phyloP scores from a whole-genome alignment of 164 flowering plant species.

The Berberis vulgaris region DNA sequence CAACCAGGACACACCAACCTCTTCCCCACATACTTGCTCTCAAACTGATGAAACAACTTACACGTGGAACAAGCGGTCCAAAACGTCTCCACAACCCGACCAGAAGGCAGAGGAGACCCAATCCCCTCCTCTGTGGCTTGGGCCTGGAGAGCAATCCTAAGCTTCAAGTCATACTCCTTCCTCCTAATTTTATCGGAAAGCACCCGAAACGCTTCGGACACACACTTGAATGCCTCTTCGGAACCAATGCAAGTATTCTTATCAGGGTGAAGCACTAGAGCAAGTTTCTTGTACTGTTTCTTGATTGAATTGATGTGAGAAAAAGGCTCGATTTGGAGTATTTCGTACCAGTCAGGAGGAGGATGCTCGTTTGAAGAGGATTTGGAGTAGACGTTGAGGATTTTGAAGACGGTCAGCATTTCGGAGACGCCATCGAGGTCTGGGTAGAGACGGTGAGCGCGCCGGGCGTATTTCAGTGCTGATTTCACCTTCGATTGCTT shows the following conservation, averaged over 20 bases:
- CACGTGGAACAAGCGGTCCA: constrained; percentile 71
- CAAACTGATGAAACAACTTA: constrained; percentile 58
- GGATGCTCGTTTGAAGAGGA: constrained; percentile 1
- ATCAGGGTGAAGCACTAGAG: constrained; percentile 66
- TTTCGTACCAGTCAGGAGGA: constrained; percentile 49
- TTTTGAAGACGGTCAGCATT: constrained; percentile 45
- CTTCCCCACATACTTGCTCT: constrained; percentile 66
- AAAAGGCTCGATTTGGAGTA: constrained; percentile 67
- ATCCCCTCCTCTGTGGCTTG: constrained; percentile 14
- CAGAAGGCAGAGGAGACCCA: neutral
- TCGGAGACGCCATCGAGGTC: constrained; percentile 43
- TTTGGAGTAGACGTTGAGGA: constrained; percentile 35
- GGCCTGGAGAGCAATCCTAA: constrained; percentile 48
- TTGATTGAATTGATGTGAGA: constrained; percentile 47
- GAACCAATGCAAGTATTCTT: constrained; percentile 49
- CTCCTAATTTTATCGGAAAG: constrained; percentile 50
- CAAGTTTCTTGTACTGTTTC: constrained; percentile 68
- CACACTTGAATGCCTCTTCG: constrained; percentile 74
- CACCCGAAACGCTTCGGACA: constrained; percentile 54
- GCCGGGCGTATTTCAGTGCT: constrained; percentile 56
- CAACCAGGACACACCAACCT: constrained; percentile 68
- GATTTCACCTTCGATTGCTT: constrained; percentile 33
- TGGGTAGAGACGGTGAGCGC: constrained; percentile 42
- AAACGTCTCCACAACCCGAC: constrained; percentile 32
- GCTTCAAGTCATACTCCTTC: constrained; percentile 59